Evolutionary conservation across 208 protist species (phyloP).

Genomic region (Wallacemonas rigidus): DNA sequence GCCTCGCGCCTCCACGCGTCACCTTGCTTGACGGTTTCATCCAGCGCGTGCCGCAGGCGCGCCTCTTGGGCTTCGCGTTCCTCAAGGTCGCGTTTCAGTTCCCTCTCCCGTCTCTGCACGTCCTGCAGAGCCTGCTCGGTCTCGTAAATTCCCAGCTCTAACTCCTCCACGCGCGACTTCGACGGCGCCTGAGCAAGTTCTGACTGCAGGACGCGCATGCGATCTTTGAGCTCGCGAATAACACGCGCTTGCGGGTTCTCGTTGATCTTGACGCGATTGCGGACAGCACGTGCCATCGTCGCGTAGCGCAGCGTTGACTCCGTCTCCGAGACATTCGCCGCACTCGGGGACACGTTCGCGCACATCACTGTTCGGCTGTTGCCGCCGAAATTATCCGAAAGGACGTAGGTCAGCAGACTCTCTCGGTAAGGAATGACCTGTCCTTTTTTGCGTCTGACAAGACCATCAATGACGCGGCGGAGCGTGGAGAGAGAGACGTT

Average conservation of each 20-base stretch:
- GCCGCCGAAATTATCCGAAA: constrained; percentile 83
- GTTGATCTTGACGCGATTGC: constrained; percentile 88
- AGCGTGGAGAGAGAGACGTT: constrained; percentile 76
- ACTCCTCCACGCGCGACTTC: constrained; percentile 25
- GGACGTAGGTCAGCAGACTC: constrained; percentile 90
- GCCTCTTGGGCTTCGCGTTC: constrained; percentile 19
- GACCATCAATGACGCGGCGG: constrained; percentile 70
- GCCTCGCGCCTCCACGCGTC: constrained; percentile 9
- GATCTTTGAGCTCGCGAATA: constrained; percentile 82
- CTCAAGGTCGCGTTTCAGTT: constrained; percentile 10
- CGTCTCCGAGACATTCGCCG: constrained; percentile 65
- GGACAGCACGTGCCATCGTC: constrained; percentile 69
- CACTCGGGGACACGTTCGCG: constrained; percentile 76
- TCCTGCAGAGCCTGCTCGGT: constrained; percentile 25
- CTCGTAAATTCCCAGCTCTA: constrained; percentile 26
- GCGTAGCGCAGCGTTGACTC: constrained; percentile 86
- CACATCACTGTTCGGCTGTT: constrained; percentile 86
- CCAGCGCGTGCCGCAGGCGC: constrained; percentile 19
- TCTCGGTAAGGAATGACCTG: constrained; percentile 78
- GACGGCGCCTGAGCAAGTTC: constrained; percentile 30
- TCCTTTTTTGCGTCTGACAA: constrained; percentile 37
- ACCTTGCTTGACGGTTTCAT: background rate
- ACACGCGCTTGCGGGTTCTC: constrained; percentile 79
- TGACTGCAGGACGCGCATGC: constrained; percentile 49
- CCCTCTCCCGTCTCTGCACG: constrained; percentile 25